Base-by-base conservation (phyloP, 1,284 basidiomycete species). In the Melanopsichium pennsylvanicum region DNA sequence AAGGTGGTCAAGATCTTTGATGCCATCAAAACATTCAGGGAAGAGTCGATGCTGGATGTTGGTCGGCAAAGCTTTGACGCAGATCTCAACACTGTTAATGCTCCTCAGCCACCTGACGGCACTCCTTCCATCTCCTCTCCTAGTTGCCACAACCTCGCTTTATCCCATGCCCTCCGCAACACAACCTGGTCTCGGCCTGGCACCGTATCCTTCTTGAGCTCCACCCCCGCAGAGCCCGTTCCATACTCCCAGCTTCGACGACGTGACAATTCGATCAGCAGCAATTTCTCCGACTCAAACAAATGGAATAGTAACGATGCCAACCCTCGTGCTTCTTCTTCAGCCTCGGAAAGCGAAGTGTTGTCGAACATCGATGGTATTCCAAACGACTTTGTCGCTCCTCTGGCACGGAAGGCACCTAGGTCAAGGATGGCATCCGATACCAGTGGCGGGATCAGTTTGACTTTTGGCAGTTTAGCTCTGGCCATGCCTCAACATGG, bases 1-100 rank as follows among this genome's bases (percentile, higher is more conserved):
- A 34, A 33, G 31, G 21, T 58, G 18, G 33, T 41, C 39, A 36
- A 41, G 44, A 58, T 64, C 37, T 64, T 49, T 21, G 55, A 64
- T 16, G 46, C 61, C 11, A 41, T 58, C 34, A 40, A 33, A 21
- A 40, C 23, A 16, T 64, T 64, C 15, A 29, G 60, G 16, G 52
- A 56, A 18, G 46, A 51, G 5, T 37, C 49, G 41, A 40, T 54
- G 48, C 33, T 58, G 23, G 62, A 66, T 23, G 44, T 33, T 13
- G 38, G 27, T n/a, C 35, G 22, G 51, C 33, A 18, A 15, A 31
- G 34, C 34, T 27, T 34, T 13, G 31, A 44, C 16, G 22, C 45
- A n/a, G 38, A 38, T 19, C 16, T 33, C 12, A 13, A 10, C 5
- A 12, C 37, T 27, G 19, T 33, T 27, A 16, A 31, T 10, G 13